Evolutionary conservation across 495 filamentous ascomycete genomes (phyloP).

Genomic region (Aspergillus avenaceus): DNA sequence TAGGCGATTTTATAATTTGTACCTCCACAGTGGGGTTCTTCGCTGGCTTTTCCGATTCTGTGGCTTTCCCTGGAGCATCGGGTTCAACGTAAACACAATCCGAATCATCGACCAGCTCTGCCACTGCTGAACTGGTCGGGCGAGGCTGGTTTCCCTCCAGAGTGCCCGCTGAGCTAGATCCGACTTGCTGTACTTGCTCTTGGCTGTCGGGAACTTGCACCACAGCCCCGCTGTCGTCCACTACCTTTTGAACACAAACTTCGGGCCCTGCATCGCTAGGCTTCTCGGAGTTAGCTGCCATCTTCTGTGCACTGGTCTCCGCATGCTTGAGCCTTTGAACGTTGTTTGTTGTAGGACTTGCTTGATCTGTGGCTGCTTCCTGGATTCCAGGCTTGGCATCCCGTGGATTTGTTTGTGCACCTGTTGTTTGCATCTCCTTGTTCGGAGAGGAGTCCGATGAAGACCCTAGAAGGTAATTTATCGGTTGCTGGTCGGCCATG

Average conservation of each 20-base stretch:
- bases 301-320: background rate
- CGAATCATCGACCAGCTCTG: background rate
- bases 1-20: background rate
- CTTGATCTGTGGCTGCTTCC: background rate
- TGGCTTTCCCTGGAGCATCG: background rate
- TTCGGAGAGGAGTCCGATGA: background rate
- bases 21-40: background rate
- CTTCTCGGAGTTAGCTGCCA: background rate
- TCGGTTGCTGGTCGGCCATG: conserved; percentile 29
- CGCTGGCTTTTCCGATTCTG: background rate
- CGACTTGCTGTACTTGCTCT: conserved; percentile 6
- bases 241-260: background rate
- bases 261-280: background rate
- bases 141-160: background rate
- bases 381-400: background rate
- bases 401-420: background rate
- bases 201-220: conserved; percentile 36
- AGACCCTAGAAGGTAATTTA: conserved; percentile 34
- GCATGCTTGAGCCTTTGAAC: background rate
- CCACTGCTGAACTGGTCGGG: background rate
- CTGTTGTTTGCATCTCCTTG: background rate
- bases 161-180: background rate
- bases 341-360: background rate
- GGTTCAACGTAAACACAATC: background rate
- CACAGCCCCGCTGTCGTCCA: conserved; percentile 17